These are phyloP conservation scores for Leptographium procerum DNA, from an alignment of 2,329 filamentous ascomycete genomes.

Conservation along the genomic window DNA sequence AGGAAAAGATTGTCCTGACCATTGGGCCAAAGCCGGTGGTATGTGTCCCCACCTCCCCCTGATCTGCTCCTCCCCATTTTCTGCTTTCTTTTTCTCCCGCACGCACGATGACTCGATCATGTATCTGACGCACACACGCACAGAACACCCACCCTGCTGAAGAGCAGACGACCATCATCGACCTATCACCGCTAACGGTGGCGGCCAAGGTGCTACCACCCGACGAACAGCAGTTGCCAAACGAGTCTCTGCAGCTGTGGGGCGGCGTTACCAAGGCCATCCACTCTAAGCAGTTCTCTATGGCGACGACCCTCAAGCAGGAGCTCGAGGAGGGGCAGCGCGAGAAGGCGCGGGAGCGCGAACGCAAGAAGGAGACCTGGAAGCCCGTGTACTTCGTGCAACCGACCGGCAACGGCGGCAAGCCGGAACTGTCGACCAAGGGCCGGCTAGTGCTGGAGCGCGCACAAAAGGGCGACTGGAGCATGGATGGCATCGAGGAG, in stretches of 20 bases:
- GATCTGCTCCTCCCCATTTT: neutral
- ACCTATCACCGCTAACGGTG: constrained; percentile 73
- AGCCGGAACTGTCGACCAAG: constrained; percentile 43
- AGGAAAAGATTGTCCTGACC: constrained; percentile 53
- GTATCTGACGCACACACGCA: neutral
- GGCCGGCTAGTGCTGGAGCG: constrained; percentile 37
- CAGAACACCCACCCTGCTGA: constrained; percentile 38
- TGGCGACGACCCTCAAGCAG: constrained; percentile 77
- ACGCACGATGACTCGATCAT: no score
- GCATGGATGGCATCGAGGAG: constrained; percentile 16
- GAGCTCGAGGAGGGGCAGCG: constrained; percentile 87
- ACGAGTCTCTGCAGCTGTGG: constrained; percentile 88
- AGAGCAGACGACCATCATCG: constrained; percentile 66
- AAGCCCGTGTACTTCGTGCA: constrained; percentile 78
- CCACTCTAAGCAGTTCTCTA: constrained; percentile 64
- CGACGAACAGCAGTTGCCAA: constrained; percentile 63
- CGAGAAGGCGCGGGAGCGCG: constrained; percentile 69
- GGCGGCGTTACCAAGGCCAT: constrained; percentile 79
- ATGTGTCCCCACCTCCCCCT: no score
- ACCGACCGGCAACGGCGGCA: constrained; percentile 41
- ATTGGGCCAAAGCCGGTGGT: constrained; percentile 50
- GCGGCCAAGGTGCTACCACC: constrained; percentile 72
- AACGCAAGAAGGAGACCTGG: constrained; percentile 59
- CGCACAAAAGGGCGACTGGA: constrained; percentile 42
- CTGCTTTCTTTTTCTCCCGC: neutral